These are phyloP conservation scores for Xylaria curta DNA, from an alignment of 495 filamentous ascomycete species.

Conservation along the genomic window DNA sequence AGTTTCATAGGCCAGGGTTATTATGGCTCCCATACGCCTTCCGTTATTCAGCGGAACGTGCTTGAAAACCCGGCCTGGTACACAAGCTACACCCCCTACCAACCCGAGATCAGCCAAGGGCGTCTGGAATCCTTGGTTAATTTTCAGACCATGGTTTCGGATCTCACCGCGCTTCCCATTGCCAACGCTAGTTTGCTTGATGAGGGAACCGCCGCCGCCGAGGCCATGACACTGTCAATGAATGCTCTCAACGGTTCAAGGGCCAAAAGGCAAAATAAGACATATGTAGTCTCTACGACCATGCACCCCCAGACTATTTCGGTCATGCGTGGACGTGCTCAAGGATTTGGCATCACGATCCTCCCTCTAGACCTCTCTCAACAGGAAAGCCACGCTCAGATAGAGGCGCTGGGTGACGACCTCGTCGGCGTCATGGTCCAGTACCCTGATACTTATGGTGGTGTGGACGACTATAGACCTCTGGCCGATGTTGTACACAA, in stretches of 20 bases:
- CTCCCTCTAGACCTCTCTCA: slow-evolving; percentile 72
- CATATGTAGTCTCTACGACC: slow-evolving; percentile 81
- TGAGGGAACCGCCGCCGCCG: slow-evolving; percentile 92
- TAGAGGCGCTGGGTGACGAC: slow-evolving; percentile 80
- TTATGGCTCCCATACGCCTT: slow-evolving; percentile 82
- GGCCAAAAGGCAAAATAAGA: slow-evolving; percentile 77
- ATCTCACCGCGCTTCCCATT: slow-evolving; percentile 87
- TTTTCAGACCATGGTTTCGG: slow-evolving; percentile 93
- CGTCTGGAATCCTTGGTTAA: slow-evolving; percentile 92
- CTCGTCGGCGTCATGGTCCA: slow-evolving; percentile 91
- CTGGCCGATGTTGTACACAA: slow-evolving; percentile 81
- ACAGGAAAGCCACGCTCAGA: slow-evolving; percentile 59
- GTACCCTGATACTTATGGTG: slow-evolving; percentile 91
- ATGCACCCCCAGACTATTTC: slow-evolving; percentile 91
- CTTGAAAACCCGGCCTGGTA: slow-evolving; percentile 97
- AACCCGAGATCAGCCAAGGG: slow-evolving; percentile 97
- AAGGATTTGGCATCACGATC: slow-evolving; percentile 90
- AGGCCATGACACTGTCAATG: slow-evolving; percentile 96
- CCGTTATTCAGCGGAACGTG: slow-evolving; percentile 93
- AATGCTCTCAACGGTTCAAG: slow-evolving; percentile 74
- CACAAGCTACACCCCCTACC: slow-evolving; percentile 98
- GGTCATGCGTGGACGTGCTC: slow-evolving; percentile 85
- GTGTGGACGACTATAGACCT: slow-evolving; percentile 73
- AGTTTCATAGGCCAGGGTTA: slow-evolving; percentile 90
- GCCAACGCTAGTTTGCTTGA: slow-evolving; percentile 95